phyloP scores from a whole-genome alignment of 805 yeast genomes.

The Hanseniaspora taiwanica region DNA sequence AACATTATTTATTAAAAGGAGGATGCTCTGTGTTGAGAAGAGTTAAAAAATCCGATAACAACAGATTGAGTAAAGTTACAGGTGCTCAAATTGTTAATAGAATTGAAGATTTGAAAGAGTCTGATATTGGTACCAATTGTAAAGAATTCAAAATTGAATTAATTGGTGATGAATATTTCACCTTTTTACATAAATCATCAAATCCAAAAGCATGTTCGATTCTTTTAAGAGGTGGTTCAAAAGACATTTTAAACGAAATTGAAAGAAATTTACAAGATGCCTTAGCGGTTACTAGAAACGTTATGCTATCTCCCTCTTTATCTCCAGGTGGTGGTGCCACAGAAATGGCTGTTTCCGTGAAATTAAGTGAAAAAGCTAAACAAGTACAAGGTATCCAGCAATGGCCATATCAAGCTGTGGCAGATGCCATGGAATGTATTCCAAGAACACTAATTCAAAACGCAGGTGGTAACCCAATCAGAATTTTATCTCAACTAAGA shows the following conservation, averaged over 20 bases:
- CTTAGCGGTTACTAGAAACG: slow-evolving; percentile 93
- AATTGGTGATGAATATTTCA: slow-evolving; percentile 94
- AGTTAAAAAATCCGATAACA: slow-evolving; percentile 89
- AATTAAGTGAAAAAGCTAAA: slow-evolving; percentile 80
- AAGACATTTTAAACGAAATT: slow-evolving; percentile 89
- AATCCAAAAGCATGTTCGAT: slow-evolving; percentile 91
- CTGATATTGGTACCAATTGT: slow-evolving; percentile 81
- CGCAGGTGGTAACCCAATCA: slow-evolving; percentile 94
- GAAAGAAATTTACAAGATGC: slow-evolving; percentile 97
- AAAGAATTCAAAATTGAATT: slow-evolving; percentile 86
- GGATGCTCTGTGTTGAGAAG: slow-evolving; percentile 88
- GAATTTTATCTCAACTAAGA: slow-evolving; percentile 78
- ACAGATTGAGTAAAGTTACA: slow-evolving; percentile 91
- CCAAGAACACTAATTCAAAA: slow-evolving; percentile 96
- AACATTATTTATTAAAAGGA: slow-evolving; percentile 86
- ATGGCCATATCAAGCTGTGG: slow-evolving; percentile 98
- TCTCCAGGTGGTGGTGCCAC: slow-evolving; percentile 99
- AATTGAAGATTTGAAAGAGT: slow-evolving; percentile 83
- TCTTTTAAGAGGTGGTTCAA: slow-evolving; percentile 88
- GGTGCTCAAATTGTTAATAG: slow-evolving; percentile 97
- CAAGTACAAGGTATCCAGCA: slow-evolving; percentile 88
- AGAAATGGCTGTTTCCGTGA: slow-evolving; percentile 94
- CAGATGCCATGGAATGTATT: slow-evolving; percentile 96
- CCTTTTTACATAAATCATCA: slow-evolving; percentile 67
- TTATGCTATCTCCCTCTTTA: slow-evolving; percentile 83